phyloP scores from a whole-genome alignment of 2,329 filamentous ascomycete genomes.

The Aspergillus sergii region DNA sequence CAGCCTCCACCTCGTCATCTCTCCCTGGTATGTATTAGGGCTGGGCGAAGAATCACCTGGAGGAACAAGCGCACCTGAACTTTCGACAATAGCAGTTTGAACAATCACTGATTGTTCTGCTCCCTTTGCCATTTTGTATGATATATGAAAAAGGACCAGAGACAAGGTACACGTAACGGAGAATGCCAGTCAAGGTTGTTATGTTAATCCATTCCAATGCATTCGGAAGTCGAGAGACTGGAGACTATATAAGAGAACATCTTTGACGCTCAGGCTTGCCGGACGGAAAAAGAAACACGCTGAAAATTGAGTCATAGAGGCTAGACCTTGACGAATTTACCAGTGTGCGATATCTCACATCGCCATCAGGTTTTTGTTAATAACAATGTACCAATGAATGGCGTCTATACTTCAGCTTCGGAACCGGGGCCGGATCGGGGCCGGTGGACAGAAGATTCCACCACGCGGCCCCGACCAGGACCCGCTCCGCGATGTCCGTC shows the following conservation, averaged over 20 bases:
- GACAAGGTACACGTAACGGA: not conserved
- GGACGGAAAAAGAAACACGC: not conserved
- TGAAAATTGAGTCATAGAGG: constrained; percentile 23
- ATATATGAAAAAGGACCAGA: not conserved
- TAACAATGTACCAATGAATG: constrained; percentile 5
- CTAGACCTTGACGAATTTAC: constrained; percentile 16
- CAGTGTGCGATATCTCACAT: constrained; percentile 16
- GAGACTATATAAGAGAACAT: not conserved
- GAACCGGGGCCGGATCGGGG: constrained; percentile 19
- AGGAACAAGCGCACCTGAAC: not conserved
- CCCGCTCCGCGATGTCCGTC: constrained; percentile 2
- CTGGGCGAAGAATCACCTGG: not conserved
- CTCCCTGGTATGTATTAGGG: not conserved
- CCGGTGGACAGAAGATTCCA: constrained; percentile 22
- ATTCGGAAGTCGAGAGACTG: not conserved
- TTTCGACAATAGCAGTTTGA: not conserved
- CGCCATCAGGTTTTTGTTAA: not conserved
- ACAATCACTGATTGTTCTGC: not conserved
- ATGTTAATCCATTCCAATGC: not conserved
- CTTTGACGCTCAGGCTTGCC: not conserved
- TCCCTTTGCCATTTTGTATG: not conserved
- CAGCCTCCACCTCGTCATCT: not conserved
- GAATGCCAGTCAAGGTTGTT: not conserved
- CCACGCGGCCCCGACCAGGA: constrained; percentile 24
- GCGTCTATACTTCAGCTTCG: constrained; percentile 6